phyloP scores from a whole-genome alignment of 2,329 filamentous ascomycete genomes.

The Aspergillus hortae region DNA sequence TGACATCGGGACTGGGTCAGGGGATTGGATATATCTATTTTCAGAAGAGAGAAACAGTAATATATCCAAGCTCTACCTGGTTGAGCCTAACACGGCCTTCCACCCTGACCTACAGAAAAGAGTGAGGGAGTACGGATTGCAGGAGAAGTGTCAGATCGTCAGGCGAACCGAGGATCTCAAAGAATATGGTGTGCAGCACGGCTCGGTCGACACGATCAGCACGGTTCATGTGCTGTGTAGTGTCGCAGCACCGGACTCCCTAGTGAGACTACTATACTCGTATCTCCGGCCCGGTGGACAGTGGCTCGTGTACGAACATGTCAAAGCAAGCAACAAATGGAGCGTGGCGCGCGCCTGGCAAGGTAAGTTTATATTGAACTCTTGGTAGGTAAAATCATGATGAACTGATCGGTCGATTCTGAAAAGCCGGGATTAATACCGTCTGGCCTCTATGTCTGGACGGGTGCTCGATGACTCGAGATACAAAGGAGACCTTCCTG shows the following conservation, averaged over 20 bases:
- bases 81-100: conserved; percentile 7
- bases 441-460: conserved; percentile 6
- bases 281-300: conserved; percentile 3
- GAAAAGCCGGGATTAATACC: conserved; percentile 1
- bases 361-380: conserved; percentile 1
- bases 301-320: conserved; percentile 9
- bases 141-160: conserved; percentile 3
- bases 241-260: background rate
- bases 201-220: conserved; percentile 3
- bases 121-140: conserved; percentile 1
- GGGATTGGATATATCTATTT: conserved; percentile 8
- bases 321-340: background rate
- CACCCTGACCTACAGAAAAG: background rate
- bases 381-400: background rate
- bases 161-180: background rate
- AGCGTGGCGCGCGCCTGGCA: background rate
- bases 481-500: conserved; percentile 2
- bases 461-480: conserved; percentile 5
- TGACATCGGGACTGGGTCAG: conserved; percentile 6
- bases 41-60: background rate
- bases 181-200: background rate
- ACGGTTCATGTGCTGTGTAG: conserved; percentile 10
- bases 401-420: background rate
- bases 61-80: conserved; percentile 2
- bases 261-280: background rate